phyloP scores from a whole-genome alignment of 2,329 filamentous ascomycete genomes.

The Aspergillus brunneoviolaceus region DNA sequence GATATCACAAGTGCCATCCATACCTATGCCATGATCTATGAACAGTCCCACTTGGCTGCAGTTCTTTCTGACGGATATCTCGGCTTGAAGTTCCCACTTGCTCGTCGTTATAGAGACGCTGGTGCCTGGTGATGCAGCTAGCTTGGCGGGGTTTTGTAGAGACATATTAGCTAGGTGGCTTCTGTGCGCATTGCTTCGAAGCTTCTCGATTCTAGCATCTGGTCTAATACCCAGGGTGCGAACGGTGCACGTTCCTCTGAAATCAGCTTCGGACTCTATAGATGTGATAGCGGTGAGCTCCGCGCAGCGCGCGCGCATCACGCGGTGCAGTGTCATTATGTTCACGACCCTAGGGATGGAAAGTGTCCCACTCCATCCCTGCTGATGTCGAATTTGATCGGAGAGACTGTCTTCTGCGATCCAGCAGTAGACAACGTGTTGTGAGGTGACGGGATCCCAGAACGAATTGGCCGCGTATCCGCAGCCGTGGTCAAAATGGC shows the following conservation, averaged over 20 bases:
- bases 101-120: constrained; percentile 15
- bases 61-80: constrained; percentile 25
- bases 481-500: constrained; percentile 51
- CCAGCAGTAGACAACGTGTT: constrained; percentile 51
- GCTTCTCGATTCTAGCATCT: constrained; percentile 25
- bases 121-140: background rate
- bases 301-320: constrained; percentile 39
- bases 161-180: background rate
- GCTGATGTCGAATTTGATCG: constrained; percentile 41
- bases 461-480: constrained; percentile 54
- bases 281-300: constrained; percentile 44
- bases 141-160: background rate
- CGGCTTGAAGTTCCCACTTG: constrained; percentile 28
- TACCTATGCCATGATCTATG: constrained; percentile 28
- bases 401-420: constrained; percentile 53
- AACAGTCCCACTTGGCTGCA: constrained; percentile 31
- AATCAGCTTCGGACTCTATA: constrained; percentile 33
- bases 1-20: constrained; percentile 2
- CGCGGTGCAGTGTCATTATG: constrained; percentile 40
- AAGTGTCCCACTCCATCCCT: constrained; percentile 53
- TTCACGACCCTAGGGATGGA: constrained; percentile 48
- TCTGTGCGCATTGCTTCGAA: constrained; percentile 28
- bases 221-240: constrained; percentile 45
- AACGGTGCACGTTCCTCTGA: constrained; percentile 36
- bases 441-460: constrained; percentile 44